Percentiles rank a stretch among this genome's conserved stretches.
These are phyloP conservation scores for Cercospora nicotianae DNA, from an alignment of 2,329 filamentous ascomycete species.

Conservation along the genomic window DNA sequence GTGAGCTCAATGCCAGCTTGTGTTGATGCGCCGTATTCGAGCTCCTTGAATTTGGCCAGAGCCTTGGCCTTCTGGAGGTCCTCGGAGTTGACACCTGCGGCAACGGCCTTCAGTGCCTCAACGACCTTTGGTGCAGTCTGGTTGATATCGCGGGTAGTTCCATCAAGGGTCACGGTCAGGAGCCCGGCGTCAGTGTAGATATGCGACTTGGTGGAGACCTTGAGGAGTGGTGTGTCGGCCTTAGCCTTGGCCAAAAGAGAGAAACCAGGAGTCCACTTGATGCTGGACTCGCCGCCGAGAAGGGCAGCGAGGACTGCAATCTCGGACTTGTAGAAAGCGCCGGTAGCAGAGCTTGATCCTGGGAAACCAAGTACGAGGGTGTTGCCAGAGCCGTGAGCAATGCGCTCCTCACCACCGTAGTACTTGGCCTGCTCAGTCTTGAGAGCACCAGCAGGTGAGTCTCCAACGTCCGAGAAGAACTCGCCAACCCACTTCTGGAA, in stretches of 20 bases:
- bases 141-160: constrained; percentile 70
- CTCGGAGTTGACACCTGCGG: constrained; percentile 71
- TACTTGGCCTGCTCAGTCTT: constrained; percentile 74
- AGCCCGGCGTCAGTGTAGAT: constrained; percentile 95
- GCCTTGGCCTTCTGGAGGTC: constrained; percentile 89
- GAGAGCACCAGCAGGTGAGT: constrained; percentile 53
- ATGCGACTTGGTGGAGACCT: constrained; percentile 71
- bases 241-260: constrained; percentile 81
- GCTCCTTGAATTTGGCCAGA: constrained; percentile 86
- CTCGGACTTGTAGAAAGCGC: constrained; percentile 81
- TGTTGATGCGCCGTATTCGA: constrained; percentile 78
- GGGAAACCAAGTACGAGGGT: constrained; percentile 89
- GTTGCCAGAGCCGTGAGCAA: constrained; percentile 73
- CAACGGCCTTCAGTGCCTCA: constrained; percentile 78
- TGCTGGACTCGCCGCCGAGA: constrained; percentile 82
- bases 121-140: constrained; percentile 74
- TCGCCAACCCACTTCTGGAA: constrained; percentile 87
- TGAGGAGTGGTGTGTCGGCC: constrained; percentile 64
- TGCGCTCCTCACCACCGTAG: constrained; percentile 92
- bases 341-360: constrained; percentile 73
- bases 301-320: constrained; percentile 82
- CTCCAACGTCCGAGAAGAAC: constrained; percentile 77
- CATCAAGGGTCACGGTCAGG: constrained; percentile 77
- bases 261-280: constrained; percentile 96
- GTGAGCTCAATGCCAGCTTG: constrained; percentile 77